phyloP scores from a whole-genome alignment of 2,329 filamentous ascomycete species.

The Curvularia sp. region DNA sequence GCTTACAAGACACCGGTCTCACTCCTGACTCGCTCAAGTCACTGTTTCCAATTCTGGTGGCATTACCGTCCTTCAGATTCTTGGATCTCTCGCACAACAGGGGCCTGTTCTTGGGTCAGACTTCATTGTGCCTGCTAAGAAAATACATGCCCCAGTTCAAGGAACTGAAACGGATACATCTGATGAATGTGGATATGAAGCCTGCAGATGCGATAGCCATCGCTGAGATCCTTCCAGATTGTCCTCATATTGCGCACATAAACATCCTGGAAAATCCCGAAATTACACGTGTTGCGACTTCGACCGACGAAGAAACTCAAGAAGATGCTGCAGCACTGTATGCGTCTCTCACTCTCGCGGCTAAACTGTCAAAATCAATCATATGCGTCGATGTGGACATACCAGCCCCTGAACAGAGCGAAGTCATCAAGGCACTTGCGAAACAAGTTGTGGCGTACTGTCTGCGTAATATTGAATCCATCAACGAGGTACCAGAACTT shows the following conservation, averaged over 20 bases:
- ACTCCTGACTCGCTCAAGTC: constrained; percentile 74
- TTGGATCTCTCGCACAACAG: constrained; percentile 92
- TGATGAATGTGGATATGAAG: constrained; percentile 82
- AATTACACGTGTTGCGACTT: constrained; percentile 73
- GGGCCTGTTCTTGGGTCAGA: constrained; percentile 78
- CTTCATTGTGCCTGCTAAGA: constrained; percentile 75
- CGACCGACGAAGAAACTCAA: constrained; percentile 78
- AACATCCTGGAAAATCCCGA: constrained; percentile 83
- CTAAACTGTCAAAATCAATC: constrained; percentile 80
- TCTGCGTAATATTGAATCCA: constrained; percentile 85
- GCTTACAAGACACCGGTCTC: constrained; percentile 84
- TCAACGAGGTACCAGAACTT: constrained; percentile 70
- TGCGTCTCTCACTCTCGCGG: constrained; percentile 87
- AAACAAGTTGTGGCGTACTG: constrained; percentile 96
- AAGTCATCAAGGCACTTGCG: constrained; percentile 88
- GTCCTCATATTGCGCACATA: constrained; percentile 80
- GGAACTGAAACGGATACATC: constrained; percentile 81
- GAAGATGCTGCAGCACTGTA: constrained; percentile 95
- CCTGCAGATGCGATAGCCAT: constrained; percentile 89
- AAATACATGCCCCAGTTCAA: constrained; percentile 84
- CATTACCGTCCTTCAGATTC: constrained; percentile 78
- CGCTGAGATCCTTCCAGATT: constrained; percentile 88
- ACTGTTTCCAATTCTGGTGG: constrained; percentile 75
- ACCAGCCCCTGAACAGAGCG: constrained; percentile 79
- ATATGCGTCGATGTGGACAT: constrained; percentile 93